Base-by-base conservation (phyloP, 108 stramenopile species). In the Nitzschia putrida region DNA sequence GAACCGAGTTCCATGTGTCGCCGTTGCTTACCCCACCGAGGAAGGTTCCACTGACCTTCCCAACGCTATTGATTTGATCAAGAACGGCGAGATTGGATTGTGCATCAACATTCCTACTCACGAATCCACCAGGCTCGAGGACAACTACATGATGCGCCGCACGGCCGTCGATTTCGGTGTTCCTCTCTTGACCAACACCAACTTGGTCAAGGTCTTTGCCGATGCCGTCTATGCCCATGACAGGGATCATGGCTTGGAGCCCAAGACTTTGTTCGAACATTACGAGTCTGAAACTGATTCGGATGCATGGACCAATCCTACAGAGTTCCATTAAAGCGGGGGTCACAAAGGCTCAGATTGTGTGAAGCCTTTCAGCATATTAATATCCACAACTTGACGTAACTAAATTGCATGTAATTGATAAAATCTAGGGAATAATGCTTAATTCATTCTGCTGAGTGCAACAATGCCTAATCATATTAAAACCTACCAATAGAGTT, bases 111-210 rank as follows among this genome's bases (percentile, higher is more conserved):
- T 99, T 55, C 97, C 96, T 41, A 90, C 95, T 16, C 77, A 92
- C 69, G 79, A 92, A 60, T 90, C 85, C 24, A 91, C 83, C 61
- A 81, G 87, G 34, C 50, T 96, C 42, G 92, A 92, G 60, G 93
- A 94, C 78, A 94, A 95, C 80, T 99, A 87, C 85, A 64, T 79
- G 40, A 94, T 98, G 84, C 92, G 98, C 53, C 81, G 98, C 66
- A 88, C 93, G 55, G 96, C 96, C 21, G 89, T 95, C 45, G 98
- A 99, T 71, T 98, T 95, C 73, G 95, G 95, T 73, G 74, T 95
- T 51, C 93, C 96, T 21, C 88, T 99, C 5, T 74, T 99, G 72
- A 98, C 98, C 12, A 98, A 99, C 83, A 74, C 93, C 78, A 84
- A 97, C 52, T 66, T 95, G 50, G 92, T 92, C 10, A 89, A 89